Base-by-base conservation (phyloP, 495 filamentous ascomycete species). In the Apiosordaria backusii region DNA sequence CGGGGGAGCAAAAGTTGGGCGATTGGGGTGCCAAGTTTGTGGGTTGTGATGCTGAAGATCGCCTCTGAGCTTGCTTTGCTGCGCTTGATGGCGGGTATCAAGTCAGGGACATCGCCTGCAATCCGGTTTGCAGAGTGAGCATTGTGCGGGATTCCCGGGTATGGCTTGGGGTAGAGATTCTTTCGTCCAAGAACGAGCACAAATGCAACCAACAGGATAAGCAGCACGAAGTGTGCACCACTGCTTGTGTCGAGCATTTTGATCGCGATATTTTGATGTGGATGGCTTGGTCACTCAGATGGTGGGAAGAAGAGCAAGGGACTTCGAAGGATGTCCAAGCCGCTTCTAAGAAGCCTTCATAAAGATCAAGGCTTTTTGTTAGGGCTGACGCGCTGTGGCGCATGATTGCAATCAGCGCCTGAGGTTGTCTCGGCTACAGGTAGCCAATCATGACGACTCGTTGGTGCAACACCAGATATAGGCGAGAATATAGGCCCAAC, bases 141-240 rank as follows among this genome's bases (percentile, higher is more conserved):
- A 50, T 77, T 76, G 65, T 78, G 77, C 0, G 77, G 78, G 60
- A 80, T 80, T 2, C 76, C 78, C 0, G 77, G 73, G 6, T 74
- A 54, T 2, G 75, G 79, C 40, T 60, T 67, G 1, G 75, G 75
- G 10, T 73, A 72, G 50, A 68, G 62, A 58, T 29, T 57, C 58
- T 58, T 62, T 21, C 62, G 58, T 2, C 16, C 19, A 15, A 60
- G 2, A n/a, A 65, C 18, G n/a, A 55, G 16, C 23, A 63, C 23
- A 3, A 21, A 4, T 4, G 40, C 21, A 24, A 29, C 9, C 9
- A 45, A 15, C 35, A 2, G 16, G 3, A 13, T 15, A 45, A 45
- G 1, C 35, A 45, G 13, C 9, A 15, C 35, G 10, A 45, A 13
- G 35, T 13, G 16, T 1, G 35, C 35, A 1, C 35, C 35, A 2